Percentiles rank a stretch among this genome's conserved stretches.
These are phyloP conservation scores for Orbilia oligospora DNA, from an alignment of 2,329 filamentous ascomycete species.

Conservation along the genomic window DNA sequence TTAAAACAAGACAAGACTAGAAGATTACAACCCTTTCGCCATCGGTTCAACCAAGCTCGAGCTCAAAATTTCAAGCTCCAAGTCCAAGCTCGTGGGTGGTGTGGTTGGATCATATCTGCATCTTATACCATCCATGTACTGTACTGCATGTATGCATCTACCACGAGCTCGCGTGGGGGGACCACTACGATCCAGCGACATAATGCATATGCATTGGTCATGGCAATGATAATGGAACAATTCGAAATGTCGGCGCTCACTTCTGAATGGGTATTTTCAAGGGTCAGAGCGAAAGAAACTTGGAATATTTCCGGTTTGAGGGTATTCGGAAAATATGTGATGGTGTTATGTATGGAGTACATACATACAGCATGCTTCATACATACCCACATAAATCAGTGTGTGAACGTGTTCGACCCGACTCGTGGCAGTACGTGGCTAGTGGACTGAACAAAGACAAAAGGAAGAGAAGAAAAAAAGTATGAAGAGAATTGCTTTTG, in stretches of 20 bases:
- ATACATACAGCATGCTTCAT: not conserved
- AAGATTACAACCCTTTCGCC: not conserved
- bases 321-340: conserved; percentile 8
- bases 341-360: not conserved
- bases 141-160: conserved; percentile 16
- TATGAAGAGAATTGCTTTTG: not conserved
- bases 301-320: conserved; percentile 39
- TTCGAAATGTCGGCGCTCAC: conserved; percentile 20
- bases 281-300: conserved; percentile 31
- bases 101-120: conserved; percentile 37
- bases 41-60: conserved; percentile 22
- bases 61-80: not conserved
- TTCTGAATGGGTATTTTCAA: not conserved
- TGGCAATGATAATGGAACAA: conserved; percentile 44
- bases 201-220: conserved; percentile 52
- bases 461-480: not conserved
- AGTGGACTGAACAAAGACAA: not conserved
- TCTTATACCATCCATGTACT: not conserved
- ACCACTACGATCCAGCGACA: conserved; percentile 4
- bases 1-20: too few relatives aligned
- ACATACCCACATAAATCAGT: too few relatives aligned
- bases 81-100: conserved; percentile 29
- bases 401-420: conserved; percentile 9
- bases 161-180: conserved; percentile 38
- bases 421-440: conserved; percentile 8